phyloP scores from a whole-genome alignment of 148 eudicot species.

The Euryodendron excelsum region DNA sequence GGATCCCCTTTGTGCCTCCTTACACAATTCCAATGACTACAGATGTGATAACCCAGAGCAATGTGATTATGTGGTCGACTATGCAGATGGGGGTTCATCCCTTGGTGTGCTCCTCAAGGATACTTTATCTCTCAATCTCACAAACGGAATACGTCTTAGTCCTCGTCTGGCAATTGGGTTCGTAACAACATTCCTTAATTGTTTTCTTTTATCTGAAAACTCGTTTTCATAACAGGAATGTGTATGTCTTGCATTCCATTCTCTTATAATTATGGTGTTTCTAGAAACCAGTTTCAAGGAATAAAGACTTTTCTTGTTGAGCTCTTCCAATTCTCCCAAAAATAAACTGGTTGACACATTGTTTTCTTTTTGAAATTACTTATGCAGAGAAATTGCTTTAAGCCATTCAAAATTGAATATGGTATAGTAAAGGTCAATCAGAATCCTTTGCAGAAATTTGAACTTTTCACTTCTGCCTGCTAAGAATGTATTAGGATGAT shows the following conservation, averaged over 20 bases:
- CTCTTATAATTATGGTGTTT: background rate
- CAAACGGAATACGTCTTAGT: conserved; percentile 53
- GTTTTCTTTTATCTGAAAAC: conserved; percentile 1
- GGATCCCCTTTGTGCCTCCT: conserved; percentile 82
- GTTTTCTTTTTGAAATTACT: no score
- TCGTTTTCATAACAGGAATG: no score
- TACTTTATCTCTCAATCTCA: conserved; percentile 58
- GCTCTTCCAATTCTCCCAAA: no score
- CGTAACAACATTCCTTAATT: conserved; percentile 21
- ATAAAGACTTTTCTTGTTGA: no score
- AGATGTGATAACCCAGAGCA: conserved; percentile 68
- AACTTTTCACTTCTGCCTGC: no score
- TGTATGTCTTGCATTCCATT: background rate
- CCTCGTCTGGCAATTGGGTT: conserved; percentile 84
- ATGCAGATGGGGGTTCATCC: conserved; percentile 95
- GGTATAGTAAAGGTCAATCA: no score
- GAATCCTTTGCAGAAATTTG: no score
- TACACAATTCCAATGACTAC: conserved; percentile 58
- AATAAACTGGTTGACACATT: no score
- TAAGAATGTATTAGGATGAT: no score
- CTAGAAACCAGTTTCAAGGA: no score
- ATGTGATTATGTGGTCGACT: conserved; percentile 89
- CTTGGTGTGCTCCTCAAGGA: conserved; percentile 84
- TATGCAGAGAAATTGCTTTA: no score
- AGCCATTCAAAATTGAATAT: no score